phyloP scores from a whole-genome alignment of 345 rosid genomes.

The Eucalyptus camaldulensis region DNA sequence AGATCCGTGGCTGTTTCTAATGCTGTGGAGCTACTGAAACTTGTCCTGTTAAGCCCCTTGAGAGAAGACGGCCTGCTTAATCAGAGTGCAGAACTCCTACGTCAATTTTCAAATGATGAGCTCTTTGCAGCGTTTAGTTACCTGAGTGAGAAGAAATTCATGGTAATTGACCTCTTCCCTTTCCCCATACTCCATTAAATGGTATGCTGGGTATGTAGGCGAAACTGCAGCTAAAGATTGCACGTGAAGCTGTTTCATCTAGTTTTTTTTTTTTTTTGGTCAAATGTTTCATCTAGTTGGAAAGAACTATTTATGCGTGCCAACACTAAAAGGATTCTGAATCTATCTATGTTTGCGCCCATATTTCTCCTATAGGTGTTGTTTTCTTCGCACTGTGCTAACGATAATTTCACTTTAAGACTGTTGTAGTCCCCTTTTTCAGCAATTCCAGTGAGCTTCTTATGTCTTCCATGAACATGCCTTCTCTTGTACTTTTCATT shows the following conservation, averaged over 20 bases:
- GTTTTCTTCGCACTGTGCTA: background rate
- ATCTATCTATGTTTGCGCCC: background rate
- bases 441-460: background rate
- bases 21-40: slow-evolving; percentile 85
- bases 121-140: slow-evolving; percentile 84
- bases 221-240: background rate
- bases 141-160: slow-evolving; percentile 64
- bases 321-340: background rate
- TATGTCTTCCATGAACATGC: background rate
- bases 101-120: slow-evolving; percentile 74
- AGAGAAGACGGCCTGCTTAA: slow-evolving; percentile 39
- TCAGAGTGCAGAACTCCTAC: slow-evolving; percentile 52
- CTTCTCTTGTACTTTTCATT: background rate
- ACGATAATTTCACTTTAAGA: background rate
- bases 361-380: background rate
- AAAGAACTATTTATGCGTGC: background rate
- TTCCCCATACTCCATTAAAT: background rate
- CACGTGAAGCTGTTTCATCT: background rate
- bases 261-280: too few species aligned
- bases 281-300: background rate
- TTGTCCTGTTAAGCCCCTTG: slow-evolving; percentile 67
- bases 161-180: slow-evolving; percentile 32
- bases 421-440: background rate
- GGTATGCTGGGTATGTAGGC: background rate
- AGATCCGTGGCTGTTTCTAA: slow-evolving; percentile 70